Evolutionary conservation across 148 eudicot genomes (phyloP).

Genomic region (Dysphania ambrosioides): DNA sequence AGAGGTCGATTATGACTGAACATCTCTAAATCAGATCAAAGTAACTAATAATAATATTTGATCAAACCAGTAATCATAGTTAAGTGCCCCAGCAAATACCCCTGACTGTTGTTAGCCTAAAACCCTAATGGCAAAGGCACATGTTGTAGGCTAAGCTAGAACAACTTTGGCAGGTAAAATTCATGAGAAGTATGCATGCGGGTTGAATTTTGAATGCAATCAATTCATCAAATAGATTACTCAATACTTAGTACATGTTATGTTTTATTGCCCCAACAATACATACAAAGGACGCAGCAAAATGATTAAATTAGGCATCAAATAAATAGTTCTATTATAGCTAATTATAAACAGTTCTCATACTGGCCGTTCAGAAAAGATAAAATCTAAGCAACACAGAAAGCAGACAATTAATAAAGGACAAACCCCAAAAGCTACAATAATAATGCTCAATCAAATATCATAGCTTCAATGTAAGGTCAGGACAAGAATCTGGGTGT

Average conservation of each 20-base stretch:
- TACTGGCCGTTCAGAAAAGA: neutral
- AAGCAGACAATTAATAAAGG: neutral
- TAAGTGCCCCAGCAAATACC: too few species aligned
- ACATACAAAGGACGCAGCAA: neutral
- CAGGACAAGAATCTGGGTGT: constrained; percentile 31
- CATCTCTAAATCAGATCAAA: neutral
- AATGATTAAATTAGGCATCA: neutral
- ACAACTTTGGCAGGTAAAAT: too few species aligned
- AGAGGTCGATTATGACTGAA: neutral
- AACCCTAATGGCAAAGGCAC: too few species aligned
- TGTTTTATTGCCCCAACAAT: neutral
- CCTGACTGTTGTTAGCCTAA: too few species aligned
- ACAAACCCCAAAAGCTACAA: neutral
- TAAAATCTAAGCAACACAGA: neutral
- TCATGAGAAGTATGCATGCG: too few species aligned
- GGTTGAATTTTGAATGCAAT: too few species aligned
- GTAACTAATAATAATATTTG: too few species aligned
- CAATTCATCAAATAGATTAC: neutral
- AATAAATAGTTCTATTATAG: neutral
- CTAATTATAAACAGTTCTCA: constrained; percentile 1
- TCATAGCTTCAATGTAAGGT: constrained; percentile 61
- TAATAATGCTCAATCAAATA: neutral
- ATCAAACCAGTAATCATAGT: too few species aligned
- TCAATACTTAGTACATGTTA: too few species aligned
- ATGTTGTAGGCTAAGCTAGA: too few species aligned